A percentile compares a stretch with the other conserved stretches of the same genome.
These are phyloP conservation scores for Rosa multiflora DNA, from an alignment of 306 rosid genomes.

Conservation along the genomic window DNA sequence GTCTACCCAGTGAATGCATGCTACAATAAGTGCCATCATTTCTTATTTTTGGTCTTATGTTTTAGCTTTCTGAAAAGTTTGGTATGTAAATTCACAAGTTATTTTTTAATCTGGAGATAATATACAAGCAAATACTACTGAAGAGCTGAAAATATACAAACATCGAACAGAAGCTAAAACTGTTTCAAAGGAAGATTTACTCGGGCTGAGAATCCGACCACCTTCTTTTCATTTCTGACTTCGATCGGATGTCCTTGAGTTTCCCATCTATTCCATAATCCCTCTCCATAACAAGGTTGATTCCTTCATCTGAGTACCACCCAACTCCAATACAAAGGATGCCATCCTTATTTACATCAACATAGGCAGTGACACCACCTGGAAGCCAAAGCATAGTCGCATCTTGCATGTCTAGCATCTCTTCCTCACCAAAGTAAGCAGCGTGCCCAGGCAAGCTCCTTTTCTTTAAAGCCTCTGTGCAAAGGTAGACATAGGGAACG, in stretches of 20 bases:
- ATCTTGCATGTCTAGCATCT: conserved; percentile 70
- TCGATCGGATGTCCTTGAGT: conserved; percentile 77
- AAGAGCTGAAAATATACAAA: background rate
- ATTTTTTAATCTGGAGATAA: background rate
- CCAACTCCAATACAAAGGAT: conserved; percentile 88
- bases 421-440: conserved; percentile 76
- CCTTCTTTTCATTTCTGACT: conserved; percentile 78
- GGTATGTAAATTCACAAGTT: background rate
- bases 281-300: conserved; percentile 94
- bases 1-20: background rate
- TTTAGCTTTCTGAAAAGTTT: background rate
- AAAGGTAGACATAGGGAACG: conserved; percentile 59
- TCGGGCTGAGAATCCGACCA: conserved; percentile 56
- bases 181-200: conserved; percentile 24
- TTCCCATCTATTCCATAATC: conserved; percentile 90
- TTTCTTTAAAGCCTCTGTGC: conserved; percentile 72
- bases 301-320: conserved; percentile 95
- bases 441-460: conserved; percentile 58
- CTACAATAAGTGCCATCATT: background rate
- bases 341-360: conserved; percentile 73
- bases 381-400: conserved; percentile 88
- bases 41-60: background rate
- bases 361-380: conserved; percentile 79
- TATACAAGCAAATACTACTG: background rate
- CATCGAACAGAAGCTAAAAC: background rate